These are phyloP conservation scores for Ephemerocybe angulata DNA, from an alignment of 768 basidiomycete genomes.

Conservation along the genomic window DNA sequence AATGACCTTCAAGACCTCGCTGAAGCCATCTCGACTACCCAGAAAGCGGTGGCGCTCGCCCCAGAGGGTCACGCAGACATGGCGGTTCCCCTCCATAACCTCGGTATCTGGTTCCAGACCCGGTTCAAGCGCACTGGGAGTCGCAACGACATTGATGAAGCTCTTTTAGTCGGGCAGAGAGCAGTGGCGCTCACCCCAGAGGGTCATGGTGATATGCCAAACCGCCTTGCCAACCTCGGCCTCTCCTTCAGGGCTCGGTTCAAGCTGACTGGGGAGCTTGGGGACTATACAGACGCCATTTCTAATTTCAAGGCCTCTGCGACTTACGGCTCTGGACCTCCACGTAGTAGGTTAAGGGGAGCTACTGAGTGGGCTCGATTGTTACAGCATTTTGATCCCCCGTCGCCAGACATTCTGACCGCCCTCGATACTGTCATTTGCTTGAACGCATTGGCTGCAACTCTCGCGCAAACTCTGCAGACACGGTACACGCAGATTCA, in stretches of 20 bases:
- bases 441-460: not conserved
- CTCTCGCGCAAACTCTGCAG: constrained; percentile 1
- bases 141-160: not conserved
- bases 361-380: too few species aligned
- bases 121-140: constrained; percentile 7
- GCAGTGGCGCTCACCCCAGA: not conserved
- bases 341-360: too few species aligned
- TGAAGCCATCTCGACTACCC: constrained; percentile 8
- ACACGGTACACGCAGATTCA: not conserved
- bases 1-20: constrained; percentile 10
- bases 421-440: not conserved
- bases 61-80: constrained; percentile 5
- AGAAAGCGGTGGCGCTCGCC: constrained; percentile 10
- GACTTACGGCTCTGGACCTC: too few species aligned
- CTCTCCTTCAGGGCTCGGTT: not conserved
- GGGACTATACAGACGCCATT: not conserved
- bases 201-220: not conserved
- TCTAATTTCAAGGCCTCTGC: too few species aligned
- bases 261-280: not conserved
- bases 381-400: too few species aligned
- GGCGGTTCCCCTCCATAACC: not conserved
- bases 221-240: not conserved
- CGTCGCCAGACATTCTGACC: not conserved
- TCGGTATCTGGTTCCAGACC: too few species aligned
- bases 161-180: not conserved